A percentile compares a stretch with the other conserved stretches of the same genome.
phyloP scores from a whole-genome alignment of 106 monocot species.

The Cymbidium sinense region DNA sequence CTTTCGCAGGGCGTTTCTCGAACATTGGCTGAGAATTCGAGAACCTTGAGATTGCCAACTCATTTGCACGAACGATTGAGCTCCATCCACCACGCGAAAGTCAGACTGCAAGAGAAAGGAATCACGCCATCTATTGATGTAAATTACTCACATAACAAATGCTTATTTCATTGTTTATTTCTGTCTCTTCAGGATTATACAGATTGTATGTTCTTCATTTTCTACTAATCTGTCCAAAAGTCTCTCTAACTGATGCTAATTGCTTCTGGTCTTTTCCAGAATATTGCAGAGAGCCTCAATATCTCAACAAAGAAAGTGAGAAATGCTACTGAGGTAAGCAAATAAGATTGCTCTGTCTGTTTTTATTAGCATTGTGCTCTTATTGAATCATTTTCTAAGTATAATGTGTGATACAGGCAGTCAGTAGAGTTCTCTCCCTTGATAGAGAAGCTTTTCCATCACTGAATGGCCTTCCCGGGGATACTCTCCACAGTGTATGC shows the following conservation, averaged over 20 bases:
- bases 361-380: conserved; percentile 1
- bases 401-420: conserved; percentile 42
- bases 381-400: conserved; percentile 6
- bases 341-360: not conserved
- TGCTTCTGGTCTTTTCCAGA: conserved; percentile 33
- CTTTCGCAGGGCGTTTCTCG: conserved; percentile 75
- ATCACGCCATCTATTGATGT: conserved; percentile 78
- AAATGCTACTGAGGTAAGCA: conserved; percentile 88
- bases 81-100: conserved; percentile 67
- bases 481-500: conserved; percentile 91
- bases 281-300: conserved; percentile 70
- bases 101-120: conserved; percentile 65
- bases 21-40: conserved; percentile 76
- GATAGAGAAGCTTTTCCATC: conserved; percentile 86
- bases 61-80: conserved; percentile 83
- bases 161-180: not conserved
- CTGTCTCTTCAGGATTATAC: not conserved
- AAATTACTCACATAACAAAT: conserved; percentile 20
- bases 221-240: not conserved
- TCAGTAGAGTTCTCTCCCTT: conserved; percentile 73
- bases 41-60: conserved; percentile 75
- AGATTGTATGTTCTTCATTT: not conserved
- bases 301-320: conserved; percentile 83
- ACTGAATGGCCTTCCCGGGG: conserved; percentile 64
- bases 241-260: conserved; percentile 1